A percentile compares a stretch with the other conserved stretches of the same genome.
phyloP scores from a whole-genome alignment of 257 asterid genomes.

The Rhazya stricta region DNA sequence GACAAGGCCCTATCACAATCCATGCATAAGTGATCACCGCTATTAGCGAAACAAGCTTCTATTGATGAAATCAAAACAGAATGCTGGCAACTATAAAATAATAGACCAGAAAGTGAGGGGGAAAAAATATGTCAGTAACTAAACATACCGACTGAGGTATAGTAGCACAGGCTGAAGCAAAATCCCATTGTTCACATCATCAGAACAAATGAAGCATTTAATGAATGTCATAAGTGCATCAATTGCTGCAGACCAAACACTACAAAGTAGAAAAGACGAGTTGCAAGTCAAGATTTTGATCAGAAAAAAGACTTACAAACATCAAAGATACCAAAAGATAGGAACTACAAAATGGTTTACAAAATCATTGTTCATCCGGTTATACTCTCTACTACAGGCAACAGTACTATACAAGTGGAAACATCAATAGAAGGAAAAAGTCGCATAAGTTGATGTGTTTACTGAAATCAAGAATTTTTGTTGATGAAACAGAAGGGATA shows the following conservation, averaged over 20 bases:
- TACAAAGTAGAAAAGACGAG: conserved; percentile 35
- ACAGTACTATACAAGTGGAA: not conserved
- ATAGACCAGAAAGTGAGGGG: not conserved
- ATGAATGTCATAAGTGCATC: conserved; percentile 80
- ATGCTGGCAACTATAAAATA: conserved; percentile 1
- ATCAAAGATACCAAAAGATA: not conserved
- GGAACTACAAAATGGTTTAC: not conserved
- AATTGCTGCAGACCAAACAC: conserved; percentile 94
- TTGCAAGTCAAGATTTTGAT: conserved; percentile 3
- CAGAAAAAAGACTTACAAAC: not conserved
- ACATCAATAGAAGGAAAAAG: not conserved
- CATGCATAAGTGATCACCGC: conserved; percentile 18
- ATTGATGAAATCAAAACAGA: conserved; percentile 14
- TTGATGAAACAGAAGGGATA: not conserved
- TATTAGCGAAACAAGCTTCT: conserved; percentile 24
- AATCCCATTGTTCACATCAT: conserved; percentile 62
- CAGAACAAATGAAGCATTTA: conserved; percentile 76
- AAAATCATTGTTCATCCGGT: not conserved
- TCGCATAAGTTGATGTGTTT: not conserved
- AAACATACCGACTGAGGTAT: conserved; percentile 68
- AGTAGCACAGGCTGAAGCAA: conserved; percentile 88
- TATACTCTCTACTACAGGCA: not conserved
- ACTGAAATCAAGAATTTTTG: not conserved
- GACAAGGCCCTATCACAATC: conserved; percentile 72
- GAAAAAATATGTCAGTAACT: not conserved